A percentile compares a stretch with the other conserved stretches of the same genome.
Conservation (phyloP, 805 yeast genomes). For the Clavispora carvajalis region DNA sequence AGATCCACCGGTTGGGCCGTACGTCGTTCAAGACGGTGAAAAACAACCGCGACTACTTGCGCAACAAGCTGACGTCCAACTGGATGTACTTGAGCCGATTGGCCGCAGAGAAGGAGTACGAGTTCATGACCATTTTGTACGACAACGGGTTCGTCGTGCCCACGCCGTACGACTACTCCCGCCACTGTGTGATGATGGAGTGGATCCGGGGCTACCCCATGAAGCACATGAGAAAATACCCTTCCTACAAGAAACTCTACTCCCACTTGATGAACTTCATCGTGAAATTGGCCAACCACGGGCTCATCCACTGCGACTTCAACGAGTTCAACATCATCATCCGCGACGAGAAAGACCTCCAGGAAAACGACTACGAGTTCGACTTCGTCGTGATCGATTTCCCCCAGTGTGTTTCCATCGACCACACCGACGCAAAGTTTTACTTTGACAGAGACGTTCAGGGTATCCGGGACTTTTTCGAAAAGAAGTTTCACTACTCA, state of each 20-base stretch:
- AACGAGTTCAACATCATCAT: constrained; percentile 95
- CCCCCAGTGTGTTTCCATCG: constrained; percentile 95
- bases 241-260: constrained; percentile 66
- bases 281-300: constrained; percentile 77
- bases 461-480: constrained; percentile 81
- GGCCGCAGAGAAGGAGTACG: constrained; percentile 90
- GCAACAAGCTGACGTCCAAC: constrained; percentile 63
- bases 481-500: constrained; percentile 65
- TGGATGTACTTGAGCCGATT: constrained; percentile 92
- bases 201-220: constrained; percentile 84
- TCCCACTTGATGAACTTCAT: constrained; percentile 83
- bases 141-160: constrained; percentile 83
- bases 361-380: constrained; percentile 36
- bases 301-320: constrained; percentile 94
- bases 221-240: constrained; percentile 73
- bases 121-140: constrained; percentile 74
- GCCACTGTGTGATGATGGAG: constrained; percentile 93
- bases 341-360: constrained; percentile 51
- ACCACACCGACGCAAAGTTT: constrained; percentile 80
- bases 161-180: constrained; percentile 77
- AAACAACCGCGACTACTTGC: constrained; percentile 87
- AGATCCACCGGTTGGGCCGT: constrained; percentile 90
- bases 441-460: constrained; percentile 92
- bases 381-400: constrained; percentile 93
- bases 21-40: constrained; percentile 90